Conservation (phyloP, 108 stramenopile species). For the Pseudonitzschia delicatissima region DNA sequence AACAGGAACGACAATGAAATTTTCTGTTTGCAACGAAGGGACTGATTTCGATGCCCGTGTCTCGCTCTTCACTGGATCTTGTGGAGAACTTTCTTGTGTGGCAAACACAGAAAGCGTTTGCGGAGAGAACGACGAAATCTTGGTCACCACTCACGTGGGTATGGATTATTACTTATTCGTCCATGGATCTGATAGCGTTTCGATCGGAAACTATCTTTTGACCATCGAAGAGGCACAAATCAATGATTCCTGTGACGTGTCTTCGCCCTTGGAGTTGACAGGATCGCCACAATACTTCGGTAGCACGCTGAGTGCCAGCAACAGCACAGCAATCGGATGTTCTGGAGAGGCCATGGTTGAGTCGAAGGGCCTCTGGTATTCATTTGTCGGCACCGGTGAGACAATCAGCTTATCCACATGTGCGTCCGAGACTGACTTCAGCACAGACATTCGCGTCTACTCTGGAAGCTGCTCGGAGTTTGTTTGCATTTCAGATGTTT, state of each 20-base stretch:
- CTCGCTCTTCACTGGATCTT: conserved; percentile 24
- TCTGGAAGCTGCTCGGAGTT: conserved; percentile 20
- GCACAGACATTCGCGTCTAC: conserved; percentile 21
- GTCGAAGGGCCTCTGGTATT: conserved; percentile 24
- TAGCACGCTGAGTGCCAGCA: conserved; percentile 10
- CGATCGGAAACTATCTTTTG: conserved; percentile 20
- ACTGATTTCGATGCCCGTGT: conserved; percentile 30
- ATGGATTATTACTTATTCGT: conserved; percentile 22
- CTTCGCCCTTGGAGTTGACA: conserved; percentile 2
- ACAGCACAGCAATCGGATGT: not conserved
- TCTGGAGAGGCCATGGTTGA: not conserved
- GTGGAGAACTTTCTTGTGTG: conserved; percentile 13
- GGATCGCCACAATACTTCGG: conserved; percentile 13
- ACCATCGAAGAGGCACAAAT: conserved; percentile 7
- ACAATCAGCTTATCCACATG: conserved; percentile 20
- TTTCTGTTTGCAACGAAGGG: conserved; percentile 26
- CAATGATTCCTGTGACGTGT: conserved; percentile 15
- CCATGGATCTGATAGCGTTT: conserved; percentile 8
- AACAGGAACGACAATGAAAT: conserved; percentile 15
- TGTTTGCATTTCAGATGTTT: conserved; percentile 13
- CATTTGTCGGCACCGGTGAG: conserved; percentile 22
- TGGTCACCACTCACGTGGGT: conserved; percentile 20
- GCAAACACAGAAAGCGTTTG: not conserved
- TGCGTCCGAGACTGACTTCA: conserved; percentile 19
- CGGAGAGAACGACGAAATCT: conserved; percentile 8